These are phyloP conservation scores for Phytophthora fragariaefolia DNA, from an alignment of 352 stramenopile species.

Conservation along the genomic window DNA sequence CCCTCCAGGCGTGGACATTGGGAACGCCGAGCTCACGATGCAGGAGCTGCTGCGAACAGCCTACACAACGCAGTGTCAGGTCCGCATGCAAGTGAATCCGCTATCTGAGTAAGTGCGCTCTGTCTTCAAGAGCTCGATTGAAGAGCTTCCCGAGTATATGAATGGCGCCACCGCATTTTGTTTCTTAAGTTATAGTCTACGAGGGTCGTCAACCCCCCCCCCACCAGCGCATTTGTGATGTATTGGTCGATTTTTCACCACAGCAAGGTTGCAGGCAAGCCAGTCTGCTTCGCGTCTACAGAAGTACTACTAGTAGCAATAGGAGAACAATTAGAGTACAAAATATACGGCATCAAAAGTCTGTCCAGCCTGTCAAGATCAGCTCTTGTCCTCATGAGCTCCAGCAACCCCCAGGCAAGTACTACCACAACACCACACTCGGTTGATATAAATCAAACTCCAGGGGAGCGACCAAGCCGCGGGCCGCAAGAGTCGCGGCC, in stretches of 20 bases:
- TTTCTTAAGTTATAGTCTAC: conserved; percentile 50
- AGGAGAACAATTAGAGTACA: conserved; percentile 24
- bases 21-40: conserved; percentile 77
- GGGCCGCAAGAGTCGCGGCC: not conserved
- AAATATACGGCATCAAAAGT: conserved; percentile 16
- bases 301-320: conserved; percentile 5
- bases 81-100: conserved; percentile 83
- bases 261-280: not conserved
- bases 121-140: conserved; percentile 20
- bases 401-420: too few relatives aligned
- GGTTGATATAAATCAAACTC: conserved; percentile 28
- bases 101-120: conserved; percentile 30
- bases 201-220: too few relatives aligned
- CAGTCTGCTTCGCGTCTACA: conserved; percentile 5
- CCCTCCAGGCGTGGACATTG: conserved; percentile 66
- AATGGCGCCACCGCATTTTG: not conserved
- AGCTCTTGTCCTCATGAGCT: too few relatives aligned
- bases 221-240: too few relatives aligned
- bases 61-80: conserved; percentile 84
- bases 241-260: too few relatives aligned
- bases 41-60: conserved; percentile 84
- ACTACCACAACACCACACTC: not conserved
- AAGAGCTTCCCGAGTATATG: conserved; percentile 23
- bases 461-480: conserved; percentile 17
- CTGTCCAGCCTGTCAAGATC: too few relatives aligned